Conservation (phyloP, 352 stramenopile species). For the Aphanomyces stellatus region DNA sequence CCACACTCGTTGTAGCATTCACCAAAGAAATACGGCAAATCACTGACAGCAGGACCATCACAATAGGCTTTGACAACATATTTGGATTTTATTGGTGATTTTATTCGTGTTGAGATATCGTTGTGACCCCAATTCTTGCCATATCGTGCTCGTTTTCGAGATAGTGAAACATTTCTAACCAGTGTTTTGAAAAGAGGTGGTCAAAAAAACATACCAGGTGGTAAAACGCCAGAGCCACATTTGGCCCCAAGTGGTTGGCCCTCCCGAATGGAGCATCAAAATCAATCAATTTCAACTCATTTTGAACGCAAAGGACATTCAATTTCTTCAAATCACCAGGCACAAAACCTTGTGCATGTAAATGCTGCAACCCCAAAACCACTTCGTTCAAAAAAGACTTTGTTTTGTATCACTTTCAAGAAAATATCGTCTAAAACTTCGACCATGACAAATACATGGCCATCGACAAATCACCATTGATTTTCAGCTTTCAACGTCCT, state of each 20-base stretch:
- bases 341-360: constrained; percentile 1
- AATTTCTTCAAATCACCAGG: constrained; percentile 23
- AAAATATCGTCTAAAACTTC: not conserved
- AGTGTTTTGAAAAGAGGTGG: not conserved
- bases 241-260: constrained; percentile 8
- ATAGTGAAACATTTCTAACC: not conserved
- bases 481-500: not conserved
- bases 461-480: not conserved
- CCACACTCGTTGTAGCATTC: not conserved
- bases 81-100: not conserved
- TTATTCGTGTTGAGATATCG: not conserved
- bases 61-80: not conserved
- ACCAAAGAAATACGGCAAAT: constrained; percentile 6
- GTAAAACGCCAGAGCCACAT: constrained; percentile 18
- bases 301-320: constrained; percentile 18
- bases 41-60: not conserved
- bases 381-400: not conserved
- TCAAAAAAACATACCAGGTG: constrained; percentile 3
- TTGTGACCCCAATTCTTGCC: not conserved
- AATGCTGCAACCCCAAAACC: not conserved
- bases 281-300: constrained; percentile 21
- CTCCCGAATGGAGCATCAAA: constrained; percentile 8
- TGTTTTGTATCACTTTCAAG: not conserved
- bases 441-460: not conserved
- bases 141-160: not conserved